These are phyloP conservation scores for Centrapalus pauciflorus DNA, from an alignment of 129 eudicot species.

Conservation along the genomic window DNA sequence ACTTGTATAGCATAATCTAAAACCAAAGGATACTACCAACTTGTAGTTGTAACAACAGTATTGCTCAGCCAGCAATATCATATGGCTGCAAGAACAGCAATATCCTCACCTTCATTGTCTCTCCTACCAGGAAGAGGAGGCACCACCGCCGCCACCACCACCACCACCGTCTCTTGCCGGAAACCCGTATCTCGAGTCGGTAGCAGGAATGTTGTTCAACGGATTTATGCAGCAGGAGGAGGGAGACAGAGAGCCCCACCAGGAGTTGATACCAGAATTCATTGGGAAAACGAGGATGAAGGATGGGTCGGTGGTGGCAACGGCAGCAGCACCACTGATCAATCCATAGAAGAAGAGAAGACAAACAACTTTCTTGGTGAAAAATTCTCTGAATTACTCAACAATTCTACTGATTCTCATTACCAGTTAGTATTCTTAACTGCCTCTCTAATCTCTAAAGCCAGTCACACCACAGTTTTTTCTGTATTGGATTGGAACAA, in stretches of 20 bases:
- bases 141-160: constrained; percentile 12
- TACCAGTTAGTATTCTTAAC: constrained; percentile 61
- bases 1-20: constrained; percentile 10
- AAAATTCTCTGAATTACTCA: constrained; percentile 67
- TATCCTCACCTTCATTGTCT: constrained; percentile 40
- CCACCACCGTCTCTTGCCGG: constrained; percentile 15
- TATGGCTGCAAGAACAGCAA: constrained; percentile 55
- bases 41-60: constrained; percentile 13
- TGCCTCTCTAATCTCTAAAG: background rate
- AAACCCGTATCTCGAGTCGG: background rate
- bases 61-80: constrained; percentile 17
- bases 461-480: too few species aligned
- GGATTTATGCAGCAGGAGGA: constrained; percentile 28
- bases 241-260: constrained; percentile 45
- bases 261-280: constrained; percentile 89
- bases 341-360: constrained; percentile 31
- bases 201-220: constrained; percentile 4
- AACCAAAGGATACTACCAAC: constrained; percentile 12
- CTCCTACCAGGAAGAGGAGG: constrained; percentile 30
- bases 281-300: constrained; percentile 89
- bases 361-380: constrained; percentile 46
- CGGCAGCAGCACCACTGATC: background rate
- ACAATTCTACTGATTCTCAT: constrained; percentile 80
- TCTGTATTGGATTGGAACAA: background rate
- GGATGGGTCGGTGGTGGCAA: constrained; percentile 84